phyloP scores from a whole-genome alignment of 768 basidiomycete genomes.

The Termitomyces heimii region DNA sequence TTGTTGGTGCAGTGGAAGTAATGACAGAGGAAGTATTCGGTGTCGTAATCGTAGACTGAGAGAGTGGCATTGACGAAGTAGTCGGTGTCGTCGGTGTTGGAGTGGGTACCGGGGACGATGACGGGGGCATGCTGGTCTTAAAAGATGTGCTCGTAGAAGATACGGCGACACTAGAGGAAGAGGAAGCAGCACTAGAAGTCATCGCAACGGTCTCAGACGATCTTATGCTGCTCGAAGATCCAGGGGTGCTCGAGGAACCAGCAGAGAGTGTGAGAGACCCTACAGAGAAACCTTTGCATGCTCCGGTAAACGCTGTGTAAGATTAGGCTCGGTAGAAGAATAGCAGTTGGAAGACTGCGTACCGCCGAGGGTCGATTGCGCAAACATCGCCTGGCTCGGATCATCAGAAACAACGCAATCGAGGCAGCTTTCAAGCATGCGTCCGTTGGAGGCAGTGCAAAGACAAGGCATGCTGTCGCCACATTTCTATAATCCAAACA shows the following conservation, averaged over 20 bases:
- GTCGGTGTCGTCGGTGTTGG: neutral
- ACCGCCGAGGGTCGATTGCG: conserved; percentile 21
- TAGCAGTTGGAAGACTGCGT: neutral
- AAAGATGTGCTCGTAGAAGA: neutral
- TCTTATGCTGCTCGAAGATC: neutral
- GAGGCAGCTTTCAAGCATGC: conserved; percentile 22
- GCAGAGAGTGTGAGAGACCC: neutral
- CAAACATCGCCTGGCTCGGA: conserved; percentile 11
- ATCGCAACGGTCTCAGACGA: neutral
- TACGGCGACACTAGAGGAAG: too few species aligned
- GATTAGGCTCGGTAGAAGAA: neutral
- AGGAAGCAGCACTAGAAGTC: neutral
- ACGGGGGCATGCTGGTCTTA: neutral
- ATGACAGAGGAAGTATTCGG: neutral
- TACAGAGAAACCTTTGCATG: neutral
- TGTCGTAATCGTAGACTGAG: neutral
- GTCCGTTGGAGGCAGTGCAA: conserved; percentile 19
- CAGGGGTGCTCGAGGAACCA: neutral
- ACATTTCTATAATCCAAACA: conserved; percentile 16
- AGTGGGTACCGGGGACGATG: neutral
- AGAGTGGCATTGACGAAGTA: neutral
- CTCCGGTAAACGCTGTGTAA: neutral
- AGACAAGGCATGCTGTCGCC: conserved; percentile 15
- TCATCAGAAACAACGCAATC: conserved; percentile 19
- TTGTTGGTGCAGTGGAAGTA: neutral